Base-by-base conservation (phyloP, 257 asterid species). In the Penstemon davidsonii region DNA sequence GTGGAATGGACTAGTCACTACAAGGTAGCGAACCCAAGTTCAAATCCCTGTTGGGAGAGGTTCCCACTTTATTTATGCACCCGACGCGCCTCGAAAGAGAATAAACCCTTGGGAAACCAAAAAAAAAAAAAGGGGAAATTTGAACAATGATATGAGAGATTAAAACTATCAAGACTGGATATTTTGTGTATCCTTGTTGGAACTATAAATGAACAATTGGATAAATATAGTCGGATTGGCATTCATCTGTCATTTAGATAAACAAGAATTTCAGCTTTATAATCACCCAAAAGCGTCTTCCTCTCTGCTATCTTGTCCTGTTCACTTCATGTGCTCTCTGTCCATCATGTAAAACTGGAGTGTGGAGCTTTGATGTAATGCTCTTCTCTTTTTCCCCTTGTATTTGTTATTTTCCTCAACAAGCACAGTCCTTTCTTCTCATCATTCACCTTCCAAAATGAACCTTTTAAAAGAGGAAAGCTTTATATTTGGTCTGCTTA, bases 91-190 rank as follows among this genome's bases (percentile, higher is more conserved):
- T 25, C 2, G 33, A 25, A 25, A 25, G 33, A 2, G 33, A 25
- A 25, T 25, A 25, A 25, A 25, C 33, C 33, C 33, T 25, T 25
- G 33, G 33, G 33, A 25, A 25, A 25, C 33, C 33, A 2, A 25
- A 25, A 25, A 25, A 25, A 25, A 25, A 25, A 1, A 25, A 25
- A n/a, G n/a, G n/a, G 33, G 33, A 25, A 2, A 25, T 25, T 9
- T 60, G 66, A 44, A 43, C 18, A 39, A 13, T 66, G 37, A 11
- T 46, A 64, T 13, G 68, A 63, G 68, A 51, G 42, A 64, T 49
- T 64, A 5, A 4, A 49, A 64, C 12, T 64, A 8, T 49, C 11
- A 9, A 64, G 8, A 57, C 33, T 39, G 46, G n/a, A 10, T 6
- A 39, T 66, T 25, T 40, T 41, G 40, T 11, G 1, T 10, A 9